These are phyloP conservation scores for Neolecta irregularis DNA, from an alignment of 1,139 yeast species.

Conservation along the genomic window DNA sequence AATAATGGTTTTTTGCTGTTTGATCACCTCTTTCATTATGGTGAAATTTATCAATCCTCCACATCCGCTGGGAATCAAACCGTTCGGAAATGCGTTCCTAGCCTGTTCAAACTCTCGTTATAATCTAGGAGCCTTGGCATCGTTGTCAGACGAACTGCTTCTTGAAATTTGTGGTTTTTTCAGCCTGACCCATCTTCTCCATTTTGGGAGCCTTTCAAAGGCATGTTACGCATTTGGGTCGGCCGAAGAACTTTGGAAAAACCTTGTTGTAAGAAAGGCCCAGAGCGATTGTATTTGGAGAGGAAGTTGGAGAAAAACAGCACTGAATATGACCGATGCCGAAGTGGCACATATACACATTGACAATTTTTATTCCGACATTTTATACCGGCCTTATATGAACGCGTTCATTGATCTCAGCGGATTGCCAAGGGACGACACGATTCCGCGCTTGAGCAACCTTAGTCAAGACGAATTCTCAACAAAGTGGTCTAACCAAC, in stretches of 20 bases:
- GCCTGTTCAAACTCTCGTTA: neutral
- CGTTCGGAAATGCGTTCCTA: conserved; percentile 8
- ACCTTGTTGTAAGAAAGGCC: conserved; percentile 25
- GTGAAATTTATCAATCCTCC: too few species aligned
- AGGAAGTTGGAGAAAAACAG: conserved; percentile 52
- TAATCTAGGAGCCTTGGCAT: neutral
- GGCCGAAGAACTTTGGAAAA: conserved; percentile 71
- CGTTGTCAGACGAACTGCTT: conserved; percentile 26
- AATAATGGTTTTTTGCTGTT: too few species aligned
- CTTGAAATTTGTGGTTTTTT: conserved; percentile 35
- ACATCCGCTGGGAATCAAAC: conserved; percentile 11
- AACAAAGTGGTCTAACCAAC: conserved; percentile 34
- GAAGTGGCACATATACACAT: conserved; percentile 31
- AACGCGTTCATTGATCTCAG: conserved; percentile 54
- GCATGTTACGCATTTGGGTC: conserved; percentile 55
- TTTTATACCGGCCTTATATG: conserved; percentile 62
- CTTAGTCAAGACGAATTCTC: conserved; percentile 30
- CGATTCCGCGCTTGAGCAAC: conserved; percentile 14
- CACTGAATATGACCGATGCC: conserved; percentile 35
- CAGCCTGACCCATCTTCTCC: conserved; percentile 32
- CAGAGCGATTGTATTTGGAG: conserved; percentile 32
- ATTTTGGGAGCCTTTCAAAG: conserved; percentile 44
- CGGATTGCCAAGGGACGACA: conserved; percentile 35
- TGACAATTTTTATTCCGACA: conserved; percentile 39
- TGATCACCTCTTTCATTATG: too few species aligned